phyloP scores from a whole-genome alignment of 805 yeast genomes.

The Starmera amethionina region DNA sequence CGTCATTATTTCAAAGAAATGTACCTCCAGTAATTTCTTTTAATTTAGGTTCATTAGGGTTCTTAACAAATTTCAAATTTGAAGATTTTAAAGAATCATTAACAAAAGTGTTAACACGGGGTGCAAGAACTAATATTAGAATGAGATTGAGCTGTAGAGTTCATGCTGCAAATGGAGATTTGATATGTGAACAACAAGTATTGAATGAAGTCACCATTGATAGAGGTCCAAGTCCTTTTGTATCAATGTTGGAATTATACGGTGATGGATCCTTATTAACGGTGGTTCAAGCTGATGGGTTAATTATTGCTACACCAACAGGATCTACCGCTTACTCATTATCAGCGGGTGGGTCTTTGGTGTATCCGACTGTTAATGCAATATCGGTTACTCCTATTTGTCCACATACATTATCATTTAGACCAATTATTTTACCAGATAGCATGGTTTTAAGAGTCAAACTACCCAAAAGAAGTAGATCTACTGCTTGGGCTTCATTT shows the following conservation, averaged over 20 bases:
- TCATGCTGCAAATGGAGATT: conserved; percentile 28
- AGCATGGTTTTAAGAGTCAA: conserved; percentile 78
- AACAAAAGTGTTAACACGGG: conserved; percentile 49
- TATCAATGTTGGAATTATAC: conserved; percentile 79
- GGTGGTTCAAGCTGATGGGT: conserved; percentile 89
- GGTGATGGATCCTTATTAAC: conserved; percentile 83
- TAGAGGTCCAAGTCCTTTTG: conserved; percentile 89
- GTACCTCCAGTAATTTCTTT: conserved; percentile 92
- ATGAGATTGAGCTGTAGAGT: conserved; percentile 86
- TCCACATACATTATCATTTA: conserved; percentile 87
- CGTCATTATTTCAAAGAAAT: conserved; percentile 70
- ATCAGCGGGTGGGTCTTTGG: conserved; percentile 91
- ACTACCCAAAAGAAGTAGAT: conserved; percentile 72
- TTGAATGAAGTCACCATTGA: conserved; percentile 86
- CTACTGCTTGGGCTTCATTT: conserved; percentile 95
- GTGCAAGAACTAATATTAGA: conserved; percentile 69
- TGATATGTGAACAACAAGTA: conserved; percentile 58
- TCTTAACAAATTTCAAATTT: conserved; percentile 77
- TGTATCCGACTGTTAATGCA: conserved; percentile 90
- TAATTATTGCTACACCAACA: conserved; percentile 89
- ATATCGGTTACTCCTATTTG: conserved; percentile 92
- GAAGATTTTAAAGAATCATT: conserved; percentile 58
- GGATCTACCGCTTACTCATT: conserved; percentile 95
- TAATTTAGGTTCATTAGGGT: conserved; percentile 86
- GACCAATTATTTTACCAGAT: conserved; percentile 89